Base-by-base conservation (phyloP, 352 stramenopile genomes). In the Globisporangium carolinianum region DNA sequence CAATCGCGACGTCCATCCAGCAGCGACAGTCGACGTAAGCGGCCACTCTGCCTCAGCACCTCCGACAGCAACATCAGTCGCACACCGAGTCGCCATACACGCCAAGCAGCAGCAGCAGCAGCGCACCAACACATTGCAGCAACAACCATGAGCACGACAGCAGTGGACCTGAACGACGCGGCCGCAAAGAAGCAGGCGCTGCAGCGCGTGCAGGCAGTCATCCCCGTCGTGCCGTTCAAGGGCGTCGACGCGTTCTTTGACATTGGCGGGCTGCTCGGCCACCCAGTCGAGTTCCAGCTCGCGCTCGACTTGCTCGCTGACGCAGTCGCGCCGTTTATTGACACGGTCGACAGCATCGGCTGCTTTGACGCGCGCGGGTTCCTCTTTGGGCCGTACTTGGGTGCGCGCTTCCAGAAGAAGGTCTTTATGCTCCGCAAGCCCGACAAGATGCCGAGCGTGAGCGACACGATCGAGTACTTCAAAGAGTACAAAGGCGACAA, bases 351-450 rank as follows among this genome's bases (percentile, higher is more conserved):
- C 65, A 74, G 73, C 51, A 96, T 97, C 50, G 88, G 89, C 56
- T 95, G 94, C 72, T 89, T 99, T 56, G 96, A 99, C 72, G 95
- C 96, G 47, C 87, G 96, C 41, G 96, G 96, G n/a, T 99, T 99
- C 63, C 75, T 99, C 35, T 94, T 99, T 50, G 96, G 91, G 18
- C 96, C 97, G 51, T 96, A 96, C 53, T 78, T 99, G 55, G 97
- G 94, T 15, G 76, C 97, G 49, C 81, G 78, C n/a, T 86, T 99
- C 61, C 86, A 97, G 56, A 98, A 98, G 68, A 96, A 95, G 24
- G 98, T 99, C 67, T 97, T 99, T 66, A 99, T 99, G 96, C 91
- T 99, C 67, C 86, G 97, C 62, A 99, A 99, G 73, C 87, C 91
- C 39, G 94, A 94, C 46, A 99, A 99, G 73, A 98, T 99, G 86